Base-by-base conservation (phyloP, 2,329 filamentous ascomycete genomes). In the Apiospora kogelbergensis region DNA sequence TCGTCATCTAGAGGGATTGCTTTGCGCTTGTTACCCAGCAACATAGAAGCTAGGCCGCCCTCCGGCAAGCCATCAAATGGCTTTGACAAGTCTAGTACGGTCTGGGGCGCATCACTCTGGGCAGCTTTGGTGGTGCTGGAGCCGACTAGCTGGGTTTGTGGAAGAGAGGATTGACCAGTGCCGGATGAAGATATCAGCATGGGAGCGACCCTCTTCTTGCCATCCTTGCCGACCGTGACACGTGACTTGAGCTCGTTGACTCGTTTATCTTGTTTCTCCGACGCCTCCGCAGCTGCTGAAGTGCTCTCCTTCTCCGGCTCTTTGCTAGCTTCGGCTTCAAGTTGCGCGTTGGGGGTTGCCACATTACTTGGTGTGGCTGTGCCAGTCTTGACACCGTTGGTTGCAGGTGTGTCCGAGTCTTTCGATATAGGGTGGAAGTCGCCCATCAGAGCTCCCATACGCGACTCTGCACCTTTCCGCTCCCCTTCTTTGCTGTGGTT, bases 381-480 rank as follows among this genome's bases (percentile, higher is more conserved):
- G 67, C 76, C 76, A 2, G 74, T 78, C 72, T 85, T 93, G 79
- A 78, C 82, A 0, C 86, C 86, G 67, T 88, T 88, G 33, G 82
- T 81, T n/a, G 78, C 82, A 67, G 83, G 79, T 5, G 81, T 79
- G 10, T 81, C 78, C 66, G 65, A 37, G n/a, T 84, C 82, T 48
- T 89, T 88, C 3, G 85, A 83, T 3, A 86, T 80, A 2, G 86
- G 83, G 67, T 86, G 86, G 22, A 88, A 87, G 76, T 97, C 95
- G 6, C 95, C 95, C 96, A 99, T 99, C 45, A 99, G 82, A n/a
- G 95, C 95, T 15, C 96, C 96, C 96, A 99, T 99, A 73, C 95
- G 89, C 2, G 94, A 96, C 81, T 99, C 93, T 0, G 95, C 95
- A 6, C 92, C 95, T 72, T 91, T 93, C 41, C 95, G 87, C 78